These are phyloP conservation scores for Pseudocercospora cruenta DNA, from an alignment of 2,329 filamentous ascomycete species.

Conservation along the genomic window DNA sequence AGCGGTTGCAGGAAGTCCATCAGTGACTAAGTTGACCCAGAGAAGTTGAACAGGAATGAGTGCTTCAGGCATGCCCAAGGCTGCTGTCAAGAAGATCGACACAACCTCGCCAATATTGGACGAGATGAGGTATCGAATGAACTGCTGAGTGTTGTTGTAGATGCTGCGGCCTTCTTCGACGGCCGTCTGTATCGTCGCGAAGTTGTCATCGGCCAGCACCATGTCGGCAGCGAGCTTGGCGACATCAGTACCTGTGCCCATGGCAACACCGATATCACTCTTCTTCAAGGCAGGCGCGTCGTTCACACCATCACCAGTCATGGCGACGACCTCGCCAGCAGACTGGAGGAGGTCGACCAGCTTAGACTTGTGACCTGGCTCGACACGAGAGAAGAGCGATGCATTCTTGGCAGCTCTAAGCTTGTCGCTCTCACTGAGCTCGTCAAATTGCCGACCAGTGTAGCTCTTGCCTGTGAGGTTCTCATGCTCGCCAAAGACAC, in stretches of 20 bases:
- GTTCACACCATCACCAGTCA: constrained; percentile 99
- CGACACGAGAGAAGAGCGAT: constrained; percentile 92
- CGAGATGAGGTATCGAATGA: constrained; percentile 98
- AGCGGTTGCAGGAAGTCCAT: constrained; percentile 93
- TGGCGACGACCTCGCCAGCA: constrained; percentile 90
- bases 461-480: constrained; percentile 89
- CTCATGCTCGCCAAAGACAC: constrained; percentile 81
- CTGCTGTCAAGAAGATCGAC: constrained; percentile 96
- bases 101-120: constrained; percentile 99
- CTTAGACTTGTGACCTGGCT: constrained; percentile 96
- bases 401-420: constrained; percentile 81
- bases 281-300: constrained; percentile 98
- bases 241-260: constrained; percentile 97
- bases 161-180: constrained; percentile 97
- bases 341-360: constrained; percentile 95
- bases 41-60: constrained; percentile 95
- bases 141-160: constrained; percentile 99
- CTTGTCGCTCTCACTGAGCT: constrained; percentile 76
- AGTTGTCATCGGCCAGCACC: constrained; percentile 98
- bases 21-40: constrained; percentile 98
- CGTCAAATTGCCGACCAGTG: constrained; percentile 93
- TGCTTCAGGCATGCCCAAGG: constrained; percentile 95
- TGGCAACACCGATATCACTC: constrained; percentile 97
- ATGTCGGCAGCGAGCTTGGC: constrained; percentile 96
- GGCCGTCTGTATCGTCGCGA: constrained; percentile 93